Conservation (phyloP, 139 green algal genomes). For the Yamagishiella unicocca region DNA sequence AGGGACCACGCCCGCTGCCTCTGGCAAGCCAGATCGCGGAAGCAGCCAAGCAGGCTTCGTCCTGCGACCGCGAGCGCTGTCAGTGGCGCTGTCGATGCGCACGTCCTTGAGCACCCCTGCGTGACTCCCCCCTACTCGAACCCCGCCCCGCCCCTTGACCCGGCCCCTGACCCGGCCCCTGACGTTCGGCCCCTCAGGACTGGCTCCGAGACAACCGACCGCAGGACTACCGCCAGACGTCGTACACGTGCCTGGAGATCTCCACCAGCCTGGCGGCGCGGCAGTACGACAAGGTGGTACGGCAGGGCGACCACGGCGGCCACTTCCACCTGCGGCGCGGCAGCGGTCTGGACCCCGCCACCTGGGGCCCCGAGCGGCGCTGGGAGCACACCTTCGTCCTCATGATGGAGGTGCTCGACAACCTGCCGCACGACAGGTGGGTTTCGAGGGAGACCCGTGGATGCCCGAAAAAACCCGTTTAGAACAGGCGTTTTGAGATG, state of each 20-base stretch:
- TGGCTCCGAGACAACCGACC: constrained; percentile 67
- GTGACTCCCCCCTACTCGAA: neutral
- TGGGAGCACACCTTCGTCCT: constrained; percentile 72
- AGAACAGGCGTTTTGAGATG: too few species aligned
- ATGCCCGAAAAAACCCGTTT: too few species aligned
- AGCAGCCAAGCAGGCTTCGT: too few species aligned
- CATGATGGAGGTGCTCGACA: constrained; percentile 92
- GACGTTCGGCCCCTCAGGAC: constrained; percentile 62
- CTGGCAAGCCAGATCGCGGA: too few species aligned
- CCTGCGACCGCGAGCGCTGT: too few species aligned
- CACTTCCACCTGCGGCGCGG: constrained; percentile 56
- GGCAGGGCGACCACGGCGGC: constrained; percentile 52
- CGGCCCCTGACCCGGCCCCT: neutral
- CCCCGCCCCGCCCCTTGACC: neutral
- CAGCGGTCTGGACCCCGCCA: constrained; percentile 55
- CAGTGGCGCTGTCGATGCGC: too few species aligned
- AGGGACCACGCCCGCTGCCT: too few species aligned
- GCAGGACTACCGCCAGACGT: constrained; percentile 65
- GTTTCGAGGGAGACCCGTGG: neutral
- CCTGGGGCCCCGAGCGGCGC: constrained; percentile 57
- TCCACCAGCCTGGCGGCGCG: constrained; percentile 66
- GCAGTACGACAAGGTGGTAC: constrained; percentile 68
- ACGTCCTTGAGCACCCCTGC: neutral
- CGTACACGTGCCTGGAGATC: constrained; percentile 85
- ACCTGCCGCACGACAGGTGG: constrained; percentile 82